Base-by-base conservation (phyloP, 495 filamentous ascomycete genomes). In the Podospora pseudopauciseta region DNA sequence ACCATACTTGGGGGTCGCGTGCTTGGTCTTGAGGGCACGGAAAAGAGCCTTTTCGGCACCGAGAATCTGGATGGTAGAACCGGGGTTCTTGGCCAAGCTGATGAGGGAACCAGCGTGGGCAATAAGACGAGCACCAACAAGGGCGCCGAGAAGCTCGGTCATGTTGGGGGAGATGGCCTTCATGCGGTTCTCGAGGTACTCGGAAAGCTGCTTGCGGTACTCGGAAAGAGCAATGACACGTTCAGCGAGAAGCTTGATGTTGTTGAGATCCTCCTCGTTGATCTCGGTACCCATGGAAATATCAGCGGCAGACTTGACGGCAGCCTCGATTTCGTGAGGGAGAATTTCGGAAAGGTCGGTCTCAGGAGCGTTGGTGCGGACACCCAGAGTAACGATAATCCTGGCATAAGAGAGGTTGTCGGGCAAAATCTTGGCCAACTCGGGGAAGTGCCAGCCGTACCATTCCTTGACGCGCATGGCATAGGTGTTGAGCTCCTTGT, bases 371-470 rank as follows among this genome's bases (percentile, higher is more conserved):
- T 92, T 92, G 64, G 86, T 82, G 64, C 95, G 88, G 87, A 96
- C 90, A 70, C 95, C 95, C 86, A 97, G 91, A 71, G 87, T 86
- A 65, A 94, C 81, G 67, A 98, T 93, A 62, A 98, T 87, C 62
- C 88, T 86, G 65, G 95, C 86, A 75, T 97, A 98, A 67, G 96
- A 96, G 64, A 97, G 81, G 80, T 99, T 99, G 86, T 99, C 95
- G 78, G 97, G 96, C 70, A 99, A 86, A 76, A 98, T 97, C 78
- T 91, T 91, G 68, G 90, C 93, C 86, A 99, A 86, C 81, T 99
- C 95, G 26, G 95, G 95, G 84, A 98, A 99, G 81, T 98, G 96
- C 95, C 95, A 99, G 67, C 95, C 95, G 74, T 99, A 99, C 95
- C 95, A 99, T 80, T 99, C 95, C 88, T 97, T 97, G 63, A 97